These are phyloP conservation scores for Juncus effusus DNA, from an alignment of 176 grass and related monocot genomes.

Conservation along the genomic window DNA sequence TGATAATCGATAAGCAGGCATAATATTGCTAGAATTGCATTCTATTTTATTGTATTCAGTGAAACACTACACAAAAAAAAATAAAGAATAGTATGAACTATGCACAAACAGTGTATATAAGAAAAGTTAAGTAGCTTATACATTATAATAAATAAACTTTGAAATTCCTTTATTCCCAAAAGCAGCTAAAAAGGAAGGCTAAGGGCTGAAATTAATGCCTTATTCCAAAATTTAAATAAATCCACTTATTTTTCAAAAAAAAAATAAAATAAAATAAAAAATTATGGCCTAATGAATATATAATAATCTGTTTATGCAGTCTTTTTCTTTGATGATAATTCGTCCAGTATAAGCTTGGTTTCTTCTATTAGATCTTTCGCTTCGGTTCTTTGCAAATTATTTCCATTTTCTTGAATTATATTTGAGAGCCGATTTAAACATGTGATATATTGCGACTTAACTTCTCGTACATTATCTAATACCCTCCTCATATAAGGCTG, in stretches of 20 bases:
- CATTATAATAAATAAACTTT: too few species aligned
- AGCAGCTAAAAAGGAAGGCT: too few species aligned
- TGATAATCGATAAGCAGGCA: too few species aligned
- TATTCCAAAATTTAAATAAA: too few species aligned
- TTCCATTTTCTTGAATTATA: background rate
- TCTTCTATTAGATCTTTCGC: conserved; percentile 39
- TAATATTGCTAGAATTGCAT: too few species aligned
- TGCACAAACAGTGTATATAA: too few species aligned
- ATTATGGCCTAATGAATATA: background rate
- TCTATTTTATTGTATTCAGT: too few species aligned
- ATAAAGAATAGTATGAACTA: too few species aligned
- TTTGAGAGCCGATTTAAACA: conserved; percentile 34
- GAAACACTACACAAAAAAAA: too few species aligned
- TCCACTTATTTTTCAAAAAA: background rate
- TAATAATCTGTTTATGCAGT: background rate
- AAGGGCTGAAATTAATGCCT: too few species aligned
- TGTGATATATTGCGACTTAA: conserved; percentile 36
- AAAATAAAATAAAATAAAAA: background rate
- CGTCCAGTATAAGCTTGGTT: conserved; percentile 33
- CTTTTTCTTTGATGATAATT: conserved; percentile 31
- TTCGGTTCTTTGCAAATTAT: conserved; percentile 1
- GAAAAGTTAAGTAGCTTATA: too few species aligned
- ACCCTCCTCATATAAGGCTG: conserved; percentile 45
- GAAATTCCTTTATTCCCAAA: too few species aligned
- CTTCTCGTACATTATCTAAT: conserved; percentile 21